phyloP scores from a whole-genome alignment of 176 grass and related monocot genomes.

The Ananas comosus region DNA sequence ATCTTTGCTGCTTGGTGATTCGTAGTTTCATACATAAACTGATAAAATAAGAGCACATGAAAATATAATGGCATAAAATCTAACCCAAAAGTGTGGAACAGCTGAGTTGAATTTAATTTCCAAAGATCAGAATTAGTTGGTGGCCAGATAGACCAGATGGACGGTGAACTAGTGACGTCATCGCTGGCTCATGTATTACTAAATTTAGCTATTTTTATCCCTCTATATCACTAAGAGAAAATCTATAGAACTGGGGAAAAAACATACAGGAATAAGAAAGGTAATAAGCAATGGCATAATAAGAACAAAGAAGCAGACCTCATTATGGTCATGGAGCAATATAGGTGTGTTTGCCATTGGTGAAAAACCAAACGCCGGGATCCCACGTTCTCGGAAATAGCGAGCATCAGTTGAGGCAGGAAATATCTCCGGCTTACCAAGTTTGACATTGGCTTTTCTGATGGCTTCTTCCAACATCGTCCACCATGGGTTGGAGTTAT shows the following conservation, averaged over 20 bases:
- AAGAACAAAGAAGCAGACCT: slow-evolving; percentile 35
- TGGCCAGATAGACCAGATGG: too few species aligned
- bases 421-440: slow-evolving; percentile 77
- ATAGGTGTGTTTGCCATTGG: slow-evolving; percentile 86
- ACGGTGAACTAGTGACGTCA: too few species aligned
- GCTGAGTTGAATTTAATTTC: too few species aligned
- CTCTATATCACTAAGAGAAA: background rate
- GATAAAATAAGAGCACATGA: too few species aligned
- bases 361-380: slow-evolving; percentile 91
- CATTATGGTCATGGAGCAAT: slow-evolving; percentile 88
- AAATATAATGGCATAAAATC: too few species aligned
- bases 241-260: background rate
- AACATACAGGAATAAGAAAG: background rate
- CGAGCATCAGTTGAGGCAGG: slow-evolving; percentile 78
- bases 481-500: slow-evolving; percentile 85
- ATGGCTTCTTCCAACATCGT: slow-evolving; percentile 54
- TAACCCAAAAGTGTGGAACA: too few species aligned
- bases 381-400: slow-evolving; percentile 56
- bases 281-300: background rate
- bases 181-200: too few species aligned
- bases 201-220: too few species aligned
- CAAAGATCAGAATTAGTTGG: too few species aligned
- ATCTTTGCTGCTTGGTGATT: too few species aligned
- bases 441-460: slow-evolving; percentile 57
- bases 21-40: too few species aligned